Evolutionary conservation across 371 early-diverging fungal genomes (phyloP).

Genomic region (Capniomyces stellatus): DNA sequence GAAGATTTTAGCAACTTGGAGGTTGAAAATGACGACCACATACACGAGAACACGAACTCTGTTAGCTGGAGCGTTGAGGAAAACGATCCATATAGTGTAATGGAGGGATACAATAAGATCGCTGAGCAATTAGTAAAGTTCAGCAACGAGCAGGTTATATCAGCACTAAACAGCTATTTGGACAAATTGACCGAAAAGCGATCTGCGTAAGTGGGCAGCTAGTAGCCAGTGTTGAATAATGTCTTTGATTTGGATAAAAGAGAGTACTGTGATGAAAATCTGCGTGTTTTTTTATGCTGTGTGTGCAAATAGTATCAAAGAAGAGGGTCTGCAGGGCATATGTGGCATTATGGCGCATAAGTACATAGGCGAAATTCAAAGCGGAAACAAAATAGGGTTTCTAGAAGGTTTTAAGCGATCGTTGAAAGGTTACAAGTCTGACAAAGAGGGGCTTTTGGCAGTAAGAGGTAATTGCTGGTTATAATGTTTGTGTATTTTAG

Average conservation of each 20-base stretch:
- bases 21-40: background rate
- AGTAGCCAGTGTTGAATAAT: background rate
- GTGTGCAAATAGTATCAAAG: slow-evolving; percentile 23
- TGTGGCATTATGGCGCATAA: slow-evolving; percentile 26
- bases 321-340: slow-evolving; percentile 26
- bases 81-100: background rate
- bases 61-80: background rate
- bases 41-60: background rate
- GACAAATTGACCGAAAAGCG: slow-evolving; percentile 1
- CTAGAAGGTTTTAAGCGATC: slow-evolving; percentile 38
- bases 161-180: background rate
- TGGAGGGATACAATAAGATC: background rate
- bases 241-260: background rate
- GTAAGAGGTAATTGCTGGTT: slow-evolving; percentile 23
- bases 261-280: background rate
- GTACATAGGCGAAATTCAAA: slow-evolving; percentile 28
- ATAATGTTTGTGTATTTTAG: background rate
- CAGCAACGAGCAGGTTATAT: background rate
- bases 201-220: background rate
- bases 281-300: background rate
- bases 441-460: slow-evolving; percentile 38
- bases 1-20: background rate
- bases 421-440: slow-evolving; percentile 29
- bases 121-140: background rate
- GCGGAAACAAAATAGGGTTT: slow-evolving; percentile 21